A percentile compares a stretch with the other conserved stretches of the same genome.
phyloP scores from a whole-genome alignment of 2,329 filamentous ascomycete genomes.

The Hypocreales sp. region DNA sequence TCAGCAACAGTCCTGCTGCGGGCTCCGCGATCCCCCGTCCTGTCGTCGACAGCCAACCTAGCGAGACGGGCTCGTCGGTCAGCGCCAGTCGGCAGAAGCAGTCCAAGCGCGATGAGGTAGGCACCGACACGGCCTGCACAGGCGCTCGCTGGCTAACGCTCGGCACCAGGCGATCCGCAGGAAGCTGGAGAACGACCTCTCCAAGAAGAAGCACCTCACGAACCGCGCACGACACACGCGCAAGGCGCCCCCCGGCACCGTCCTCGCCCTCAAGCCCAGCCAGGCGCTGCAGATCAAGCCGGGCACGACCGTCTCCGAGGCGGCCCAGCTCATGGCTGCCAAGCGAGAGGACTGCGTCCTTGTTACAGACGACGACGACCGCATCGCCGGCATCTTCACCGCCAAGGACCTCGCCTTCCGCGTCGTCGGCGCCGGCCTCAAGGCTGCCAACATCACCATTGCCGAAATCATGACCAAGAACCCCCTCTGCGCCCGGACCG shows the following conservation, averaged over 20 bases:
- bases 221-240: slow-evolving; percentile 69
- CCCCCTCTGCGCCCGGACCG: slow-evolving; percentile 88
- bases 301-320: slow-evolving; percentile 81
- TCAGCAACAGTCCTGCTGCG: slow-evolving; percentile 40
- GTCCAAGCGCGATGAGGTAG: slow-evolving; percentile 94
- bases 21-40: slow-evolving; percentile 58
- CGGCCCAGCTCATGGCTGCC: slow-evolving; percentile 95
- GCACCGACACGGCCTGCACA: slow-evolving; percentile 13
- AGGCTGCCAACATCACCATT: slow-evolving; percentile 81
- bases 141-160: slow-evolving; percentile 2
- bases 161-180: slow-evolving; percentile 69
- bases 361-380: slow-evolving; percentile 93
- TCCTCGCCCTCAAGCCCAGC: slow-evolving; percentile 88
- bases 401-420: slow-evolving; percentile 97
- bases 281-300: slow-evolving; percentile 97
- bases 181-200: slow-evolving; percentile 94
- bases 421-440: slow-evolving; percentile 80
- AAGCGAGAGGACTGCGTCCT: slow-evolving; percentile 97
- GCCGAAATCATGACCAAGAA: slow-evolving; percentile 99
- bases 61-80: slow-evolving; percentile 53
- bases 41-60: slow-evolving; percentile 45
- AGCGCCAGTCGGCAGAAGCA: slow-evolving; percentile 94
- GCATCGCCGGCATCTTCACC: slow-evolving; percentile 97
- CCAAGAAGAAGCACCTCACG: slow-evolving; percentile 82
- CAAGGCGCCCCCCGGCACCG: slow-evolving; percentile 90